Base-by-base conservation (phyloP, 371 early-diverging fungal genomes). In the Lichtheimia ornata region DNA sequence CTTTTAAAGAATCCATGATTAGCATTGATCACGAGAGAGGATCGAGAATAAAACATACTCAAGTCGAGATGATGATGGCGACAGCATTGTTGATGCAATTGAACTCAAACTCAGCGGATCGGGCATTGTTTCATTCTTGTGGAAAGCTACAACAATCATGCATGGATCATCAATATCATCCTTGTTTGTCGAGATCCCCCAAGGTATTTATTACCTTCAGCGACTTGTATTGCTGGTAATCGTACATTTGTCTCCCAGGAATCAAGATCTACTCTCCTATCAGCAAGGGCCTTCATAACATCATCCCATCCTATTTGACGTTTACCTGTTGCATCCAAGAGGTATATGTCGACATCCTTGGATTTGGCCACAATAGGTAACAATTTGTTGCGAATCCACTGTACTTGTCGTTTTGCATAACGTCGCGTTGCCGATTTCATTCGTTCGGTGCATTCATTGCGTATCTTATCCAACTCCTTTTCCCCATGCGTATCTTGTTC, bases 351-450 rank as follows among this genome's bases (percentile, higher is more conserved):
- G 13, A 86, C 69, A 41, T 68, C 67, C 4, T 71, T 42, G 3
- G 73, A 61, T 24, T 71, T 62, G 42, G 63, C 53, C 35, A 77
- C 56, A 66, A 79, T 62, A 25, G 89, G 90, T 28, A 93, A 55
- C 15, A 95, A 72, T 50, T 93, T 93, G 69, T 95, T 95, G 45
- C 85, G 82, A 22, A 97, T 94, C 97, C 97, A 97, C 13, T 84
- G 73, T 0, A 94, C 84, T 69, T 97, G 97, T 18, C 88, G 74
- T 63, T 91, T 87, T 13, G 97, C 95, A 72, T 97, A 97, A 57
- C 90, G 83, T 49, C 95, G 70, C 13, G 96, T 97, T 4, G 85
- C 88, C 0, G 74, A 67, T 66, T 95, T 97, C 96, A 97, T 96
- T 1, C 74, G 73, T 50, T 91, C 91, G 27, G 92, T 73, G 43